Conservation (phyloP, 1,284 basidiomycete species). For the Ceratobasidium sp. region DNA sequence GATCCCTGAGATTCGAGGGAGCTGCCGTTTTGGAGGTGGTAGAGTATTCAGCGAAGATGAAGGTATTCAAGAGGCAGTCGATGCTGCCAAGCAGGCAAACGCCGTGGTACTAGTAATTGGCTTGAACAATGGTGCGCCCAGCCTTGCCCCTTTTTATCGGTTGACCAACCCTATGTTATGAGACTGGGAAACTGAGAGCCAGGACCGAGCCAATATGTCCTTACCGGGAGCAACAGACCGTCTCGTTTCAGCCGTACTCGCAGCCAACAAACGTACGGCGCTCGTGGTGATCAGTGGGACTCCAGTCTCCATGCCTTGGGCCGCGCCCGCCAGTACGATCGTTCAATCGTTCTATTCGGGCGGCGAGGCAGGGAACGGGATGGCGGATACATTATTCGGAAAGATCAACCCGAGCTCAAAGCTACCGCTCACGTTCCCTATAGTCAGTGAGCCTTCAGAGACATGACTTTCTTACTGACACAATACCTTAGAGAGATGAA, state of each 20-base stretch:
- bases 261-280: conserved; percentile 57
- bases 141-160: conserved; percentile 44
- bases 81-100: conserved; percentile 67
- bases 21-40: conserved; percentile 61
- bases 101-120: conserved; percentile 71
- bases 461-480: no score
- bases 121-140: conserved; percentile 64
- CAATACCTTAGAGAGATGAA: conserved; percentile 42
- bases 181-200: conserved; percentile 77
- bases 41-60: conserved; percentile 62
- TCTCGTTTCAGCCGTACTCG: conserved; percentile 50
- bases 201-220: conserved; percentile 67
- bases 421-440: conserved; percentile 49
- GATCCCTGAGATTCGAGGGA: conserved; percentile 56
- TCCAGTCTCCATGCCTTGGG: conserved; percentile 65
- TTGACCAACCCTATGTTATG: conserved; percentile 46
- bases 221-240: conserved; percentile 62
- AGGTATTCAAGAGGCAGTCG: conserved; percentile 68
- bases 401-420: conserved; percentile 50
- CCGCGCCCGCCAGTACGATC: conserved; percentile 62
- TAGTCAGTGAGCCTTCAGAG: no score
- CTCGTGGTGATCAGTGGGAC: conserved; percentile 62
- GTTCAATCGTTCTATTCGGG: conserved; percentile 67
- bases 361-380: conserved; percentile 58
- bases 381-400: conserved; percentile 52